Percentiles rank a stretch among this genome's conserved stretches.
These are phyloP conservation scores for Cyclotella kingstonii DNA, from an alignment of 108 stramenopile species.

Conservation along the genomic window DNA sequence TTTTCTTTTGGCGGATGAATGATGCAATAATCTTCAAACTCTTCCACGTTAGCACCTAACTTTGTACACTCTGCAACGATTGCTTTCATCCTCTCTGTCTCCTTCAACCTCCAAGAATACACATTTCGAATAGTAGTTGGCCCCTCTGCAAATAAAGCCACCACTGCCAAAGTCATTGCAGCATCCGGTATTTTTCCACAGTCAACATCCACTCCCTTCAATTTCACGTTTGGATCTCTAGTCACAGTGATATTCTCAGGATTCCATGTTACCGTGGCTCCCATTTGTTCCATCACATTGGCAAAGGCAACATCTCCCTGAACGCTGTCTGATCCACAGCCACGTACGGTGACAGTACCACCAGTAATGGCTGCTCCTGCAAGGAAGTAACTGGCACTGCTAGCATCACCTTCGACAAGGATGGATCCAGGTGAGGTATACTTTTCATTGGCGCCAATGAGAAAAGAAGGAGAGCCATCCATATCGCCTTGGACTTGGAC, in stretches of 20 bases:
- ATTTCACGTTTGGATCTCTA: conserved; percentile 62
- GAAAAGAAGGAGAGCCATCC: conserved; percentile 70
- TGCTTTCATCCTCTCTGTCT: conserved; percentile 98
- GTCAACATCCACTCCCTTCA: conserved; percentile 95
- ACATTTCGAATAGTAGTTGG: conserved; percentile 97
- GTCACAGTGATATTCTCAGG: conserved; percentile 92
- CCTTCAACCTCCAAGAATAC: conserved; percentile 96
- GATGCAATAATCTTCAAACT: conserved; percentile 92
- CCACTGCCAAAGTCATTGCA: conserved; percentile 97
- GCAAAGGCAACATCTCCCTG: conserved; percentile 97
- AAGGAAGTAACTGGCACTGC: conserved; percentile 95
- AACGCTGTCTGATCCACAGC: conserved; percentile 88
- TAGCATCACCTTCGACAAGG: conserved; percentile 96
- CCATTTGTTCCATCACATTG: conserved; percentile 94
- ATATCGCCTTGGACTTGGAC: conserved; percentile 75
- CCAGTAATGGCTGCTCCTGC: conserved; percentile 97
- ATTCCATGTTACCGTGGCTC: conserved; percentile 89
- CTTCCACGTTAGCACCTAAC: conserved; percentile 91
- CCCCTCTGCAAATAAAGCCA: conserved; percentile 93
- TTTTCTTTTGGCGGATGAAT: conserved; percentile 87
- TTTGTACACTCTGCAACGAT: conserved; percentile 98
- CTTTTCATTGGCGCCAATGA: conserved; percentile 55
- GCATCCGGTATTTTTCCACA: conserved; percentile 98
- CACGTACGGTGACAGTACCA: conserved; percentile 89
- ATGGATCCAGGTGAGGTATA: conserved; percentile 76